Conservation (phyloP, 495 filamentous ascomycete species). For the Trichoderma asperelloides region DNA sequence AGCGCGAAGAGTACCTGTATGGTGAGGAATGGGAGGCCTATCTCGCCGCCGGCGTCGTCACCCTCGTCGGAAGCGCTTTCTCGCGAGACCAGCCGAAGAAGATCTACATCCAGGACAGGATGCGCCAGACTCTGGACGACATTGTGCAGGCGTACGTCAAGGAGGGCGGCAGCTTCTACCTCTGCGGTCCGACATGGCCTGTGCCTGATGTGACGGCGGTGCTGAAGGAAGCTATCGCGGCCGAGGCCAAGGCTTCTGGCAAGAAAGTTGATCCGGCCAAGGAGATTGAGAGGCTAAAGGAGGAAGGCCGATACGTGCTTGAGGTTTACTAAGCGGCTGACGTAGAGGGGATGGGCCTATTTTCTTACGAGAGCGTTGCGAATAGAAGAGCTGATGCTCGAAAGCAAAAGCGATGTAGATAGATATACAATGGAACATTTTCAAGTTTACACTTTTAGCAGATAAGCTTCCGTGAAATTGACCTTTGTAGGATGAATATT, state of each 20-base stretch:
- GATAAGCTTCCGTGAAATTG: background rate
- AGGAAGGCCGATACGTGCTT: constrained; percentile 84
- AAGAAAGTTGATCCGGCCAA: constrained; percentile 81
- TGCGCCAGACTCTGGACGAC: constrained; percentile 79
- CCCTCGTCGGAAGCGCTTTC: constrained; percentile 87
- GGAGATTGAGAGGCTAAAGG: constrained; percentile 96
- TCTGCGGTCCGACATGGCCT: constrained; percentile 97
- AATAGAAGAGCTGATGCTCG: background rate
- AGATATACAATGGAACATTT: background rate
- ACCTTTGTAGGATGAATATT: background rate
- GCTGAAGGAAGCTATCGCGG: constrained; percentile 80
- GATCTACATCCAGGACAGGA: constrained; percentile 98
- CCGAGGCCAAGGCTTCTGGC: constrained; percentile 56
- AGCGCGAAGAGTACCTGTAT: constrained; percentile 97
- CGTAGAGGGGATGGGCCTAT: background rate
- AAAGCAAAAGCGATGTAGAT: background rate
- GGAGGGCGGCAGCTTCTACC: constrained; percentile 86
- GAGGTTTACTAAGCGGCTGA: constrained; percentile 72
- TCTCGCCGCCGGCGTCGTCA: constrained; percentile 88
- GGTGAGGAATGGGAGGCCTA: constrained; percentile 99
- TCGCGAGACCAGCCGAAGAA: constrained; percentile 94
- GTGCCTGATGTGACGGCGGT: constrained; percentile 97
- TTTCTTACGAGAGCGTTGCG: background rate
- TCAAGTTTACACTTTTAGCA: background rate
- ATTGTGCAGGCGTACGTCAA: constrained; percentile 84